Conservation (phyloP, 768 basidiomycete species). For the Podaxis sp. region DNA sequence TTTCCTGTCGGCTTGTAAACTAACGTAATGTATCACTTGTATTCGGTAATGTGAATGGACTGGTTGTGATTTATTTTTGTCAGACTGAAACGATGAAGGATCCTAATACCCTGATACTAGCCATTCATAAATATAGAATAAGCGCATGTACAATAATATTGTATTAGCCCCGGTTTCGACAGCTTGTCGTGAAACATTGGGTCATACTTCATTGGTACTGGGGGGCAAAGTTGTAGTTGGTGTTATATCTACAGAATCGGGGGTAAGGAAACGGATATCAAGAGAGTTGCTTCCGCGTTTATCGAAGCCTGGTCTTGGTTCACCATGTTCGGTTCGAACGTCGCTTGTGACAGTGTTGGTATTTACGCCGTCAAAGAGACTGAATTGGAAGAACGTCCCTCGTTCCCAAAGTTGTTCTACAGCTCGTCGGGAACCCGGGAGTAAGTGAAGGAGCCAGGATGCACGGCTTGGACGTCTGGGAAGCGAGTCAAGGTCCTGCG, state of each 20-base stretch:
- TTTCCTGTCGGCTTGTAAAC: neutral
- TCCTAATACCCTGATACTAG: too few species aligned
- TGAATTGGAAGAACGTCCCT: neutral
- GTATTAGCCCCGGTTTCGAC: neutral
- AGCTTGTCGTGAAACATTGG: neutral
- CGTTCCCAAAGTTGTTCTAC: conserved; percentile 1
- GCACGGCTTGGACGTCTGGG: neutral
- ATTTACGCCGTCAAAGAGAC: neutral
- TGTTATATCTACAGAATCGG: neutral
- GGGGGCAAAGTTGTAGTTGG: neutral
- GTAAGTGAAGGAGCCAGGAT: neutral
- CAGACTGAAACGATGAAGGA: too few species aligned
- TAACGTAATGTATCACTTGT: neutral
- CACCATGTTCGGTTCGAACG: neutral
- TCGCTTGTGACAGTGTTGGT: neutral
- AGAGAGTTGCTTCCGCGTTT: neutral
- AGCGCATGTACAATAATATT: too few species aligned
- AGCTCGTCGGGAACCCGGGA: neutral
- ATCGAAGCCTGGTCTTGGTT: neutral
- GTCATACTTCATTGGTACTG: neutral
- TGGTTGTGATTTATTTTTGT: too few species aligned
- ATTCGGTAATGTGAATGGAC: neutral
- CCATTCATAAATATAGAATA: too few species aligned
- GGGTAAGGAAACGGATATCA: neutral
- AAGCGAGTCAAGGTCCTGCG: neutral